Percentiles rank a stretch among this genome's conserved stretches.
Evolutionary conservation across 2,329 filamentous ascomycete genomes (phyloP).

Genomic region (Sporothrix mexicana): DNA sequence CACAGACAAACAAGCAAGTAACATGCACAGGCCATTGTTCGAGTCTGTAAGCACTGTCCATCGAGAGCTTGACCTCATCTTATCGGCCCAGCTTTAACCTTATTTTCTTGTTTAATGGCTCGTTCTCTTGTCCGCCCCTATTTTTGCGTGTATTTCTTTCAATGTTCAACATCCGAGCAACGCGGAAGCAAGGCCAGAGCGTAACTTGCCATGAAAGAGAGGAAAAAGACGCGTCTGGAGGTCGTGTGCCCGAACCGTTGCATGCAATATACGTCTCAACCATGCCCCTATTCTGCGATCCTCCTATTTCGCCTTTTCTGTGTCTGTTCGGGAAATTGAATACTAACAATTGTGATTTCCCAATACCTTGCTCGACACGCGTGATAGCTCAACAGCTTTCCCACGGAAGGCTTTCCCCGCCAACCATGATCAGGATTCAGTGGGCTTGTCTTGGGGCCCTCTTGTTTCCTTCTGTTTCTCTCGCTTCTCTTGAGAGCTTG

Average conservation of each 20-base stretch:
- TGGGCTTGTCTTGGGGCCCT: no score
- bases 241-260: slow-evolving; percentile 9
- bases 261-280: background rate
- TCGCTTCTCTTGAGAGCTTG: background rate
- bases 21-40: background rate
- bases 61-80: background rate
- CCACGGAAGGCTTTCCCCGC: background rate
- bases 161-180: background rate
- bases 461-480: background rate
- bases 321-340: slow-evolving; percentile 14
- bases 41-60: background rate
- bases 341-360: background rate
- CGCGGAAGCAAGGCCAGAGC: background rate
- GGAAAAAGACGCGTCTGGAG: background rate
- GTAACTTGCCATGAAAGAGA: background rate
- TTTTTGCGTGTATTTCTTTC: background rate
- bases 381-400: background rate
- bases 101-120: slow-evolving; percentile 21
- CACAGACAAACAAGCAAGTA: background rate
- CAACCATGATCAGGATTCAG: background rate
- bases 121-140: background rate
- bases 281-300: background rate
- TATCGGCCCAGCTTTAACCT: background rate
- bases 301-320: background rate
- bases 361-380: background rate